Evolutionary conservation across 192 early-diverging fungal genomes (phyloP), one percentile per base, ranked within the genome.

Genomic region (Dispira simplex): DNA sequence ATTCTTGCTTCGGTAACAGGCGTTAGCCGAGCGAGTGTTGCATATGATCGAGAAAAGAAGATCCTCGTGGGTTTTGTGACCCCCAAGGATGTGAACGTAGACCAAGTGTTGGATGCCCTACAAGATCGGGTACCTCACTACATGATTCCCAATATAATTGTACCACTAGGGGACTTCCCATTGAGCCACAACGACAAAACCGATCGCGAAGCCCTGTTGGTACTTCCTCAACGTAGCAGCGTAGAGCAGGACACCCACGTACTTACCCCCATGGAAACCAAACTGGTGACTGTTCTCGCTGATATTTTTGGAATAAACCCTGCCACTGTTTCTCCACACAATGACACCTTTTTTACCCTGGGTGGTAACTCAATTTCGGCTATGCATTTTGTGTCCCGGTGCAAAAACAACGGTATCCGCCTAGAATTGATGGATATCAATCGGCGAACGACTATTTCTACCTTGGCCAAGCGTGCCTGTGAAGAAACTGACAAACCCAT

Each of bases 291-390:
- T 8, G 13, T 45, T 13, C 43, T 62, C 18, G 39, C n/a, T 13
- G 59, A 44, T 11, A n/a, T 45, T 39, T 39, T 62, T 32, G 43
- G n/a, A 10, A 20, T 5, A 0, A 44, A 20, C 39, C 59, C 46
- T 16, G 28, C 23, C n/a, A 6, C 23, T 25, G 59, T 46, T 16
- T 11, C 59, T 1, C 12, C 28, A 21, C 5, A 11, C 43, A 45
- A 18, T 10, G n/a, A 62, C 39, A 20, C 44, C 44, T 77, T 77
- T 66, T 77, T 75, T 47, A 57, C 63, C n/a, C 60, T 75, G 1
- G 75, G 73, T 3, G 72, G 72, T 18, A 73, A 77, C 53, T 72
- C 70, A 44, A 63, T 76, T 27, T 51, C 48, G 28, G 55, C 65
- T 11, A 71, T 71, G 44, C 47, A 47, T 5, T 18, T 74, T 62